Base-by-base conservation (phyloP, 108 stramenopile genomes). In the Conticribra weissflogii region DNA sequence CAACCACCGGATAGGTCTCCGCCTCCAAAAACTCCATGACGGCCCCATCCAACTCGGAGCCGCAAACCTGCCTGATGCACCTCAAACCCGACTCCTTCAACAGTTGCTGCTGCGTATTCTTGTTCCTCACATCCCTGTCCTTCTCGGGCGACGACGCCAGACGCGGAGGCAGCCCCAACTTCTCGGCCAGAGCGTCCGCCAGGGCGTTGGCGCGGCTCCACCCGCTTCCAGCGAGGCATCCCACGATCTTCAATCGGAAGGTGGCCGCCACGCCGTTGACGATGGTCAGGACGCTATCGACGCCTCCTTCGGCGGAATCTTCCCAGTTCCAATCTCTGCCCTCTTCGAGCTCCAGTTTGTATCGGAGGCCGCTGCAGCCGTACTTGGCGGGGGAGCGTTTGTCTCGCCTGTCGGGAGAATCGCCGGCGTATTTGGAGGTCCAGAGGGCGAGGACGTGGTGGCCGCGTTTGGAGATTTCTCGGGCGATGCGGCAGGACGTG, bases 191-290 rank as follows among this genome's bases (percentile, higher is more conserved):
- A 0, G 60, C 59, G 66, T 89, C 88, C 16, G 88, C 86, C 19
- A 83, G 64, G 52, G 81, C 76, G 9, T 86, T 88, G 14, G 86
- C 88, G 12, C 68, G 67, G 17, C n/a, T 83, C 83, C 83, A 83
- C 83, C 86, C 91, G 22, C 86, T 86, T 32, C 89, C 93, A 22
- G 85, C 72, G 18, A 89, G 36, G 51, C 85, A 86, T 52, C 79
- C 83, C 34, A 34, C 75, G 49, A 86, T 51, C 14, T 48, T 46
- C 9, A 82, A 58, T 48, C 57, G 45, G 23, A 64, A 22, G 4
- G 60, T 17, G 17, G 67, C 74, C 18, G 86, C 87, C 15, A 83
- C 81, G 31, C 71, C 74, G 32, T 69, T 67, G 12, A 88, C 73
- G 21, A 57, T 55, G n/a, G 76, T 32, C 28, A 49, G 7, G 12